Evolutionary conservation across 75 land plant genomes (phyloP), one percentile per base, ranked within the genome.

Genomic region (Cunninghamia lanceolata): DNA sequence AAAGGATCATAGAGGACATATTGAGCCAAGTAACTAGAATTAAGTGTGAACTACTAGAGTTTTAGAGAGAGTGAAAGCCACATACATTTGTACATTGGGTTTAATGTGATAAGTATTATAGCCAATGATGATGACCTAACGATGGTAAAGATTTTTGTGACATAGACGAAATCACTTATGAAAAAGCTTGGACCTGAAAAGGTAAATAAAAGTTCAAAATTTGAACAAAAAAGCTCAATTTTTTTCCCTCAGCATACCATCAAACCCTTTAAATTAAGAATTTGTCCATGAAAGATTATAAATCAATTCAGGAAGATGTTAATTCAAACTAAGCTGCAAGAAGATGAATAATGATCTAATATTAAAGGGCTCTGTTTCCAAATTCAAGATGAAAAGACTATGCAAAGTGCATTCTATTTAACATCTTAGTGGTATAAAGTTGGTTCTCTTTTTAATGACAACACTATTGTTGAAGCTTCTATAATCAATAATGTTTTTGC

Each of bases 401-500:
- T 21, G 4, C 66, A 59, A 19, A 59, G 66, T 59, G 3, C 66
- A 21, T 3, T 21, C 66, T 21, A 59, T 59, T 11, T 47, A 21
- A 86, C 46, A 96, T 98, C 75, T 86, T 98, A 53, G 45, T 96
- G 82, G 99, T 98, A 90, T 16, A 92, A 96, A 86, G 53, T 77
- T 80, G 50, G 82, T 45, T 80, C 82, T 80, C 42, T 43, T 80
- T 45, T 80, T 16, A 16, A 45, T 80, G 82, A 45, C 50, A 45
- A 13, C 4, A 9, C 32, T 11, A 45, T n/a, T 80, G 4, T 43
- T 45, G 10, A 9, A 80, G 82, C 34, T 45, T 80, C 11, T 80
- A 80, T 21, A 50, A 50, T 2, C 14, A 50, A 50, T 50, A 80
- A n/a, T 45, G 75, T 80, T 39, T 77, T 39, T 8, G 80, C 42